phyloP scores from a whole-genome alignment of 108 stramenopile genomes.

The Seminavis robusta region DNA sequence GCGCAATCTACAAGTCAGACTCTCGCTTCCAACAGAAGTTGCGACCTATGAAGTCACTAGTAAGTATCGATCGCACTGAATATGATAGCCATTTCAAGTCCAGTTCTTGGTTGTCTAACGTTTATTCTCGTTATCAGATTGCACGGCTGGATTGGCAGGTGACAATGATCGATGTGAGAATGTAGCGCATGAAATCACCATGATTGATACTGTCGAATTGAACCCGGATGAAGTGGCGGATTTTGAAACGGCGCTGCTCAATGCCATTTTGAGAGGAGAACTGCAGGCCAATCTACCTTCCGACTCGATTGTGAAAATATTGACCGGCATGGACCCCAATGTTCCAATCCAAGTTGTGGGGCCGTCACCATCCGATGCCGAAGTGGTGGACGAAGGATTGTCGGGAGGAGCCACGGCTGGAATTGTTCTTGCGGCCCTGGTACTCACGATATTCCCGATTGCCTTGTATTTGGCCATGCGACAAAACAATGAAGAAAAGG shows the following conservation, averaged over 20 bases:
- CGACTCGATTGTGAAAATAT: slow-evolving; percentile 27
- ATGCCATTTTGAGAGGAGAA: slow-evolving; percentile 21
- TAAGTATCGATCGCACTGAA: background rate
- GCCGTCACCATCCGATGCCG: background rate
- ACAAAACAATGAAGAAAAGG: slow-evolving; percentile 9
- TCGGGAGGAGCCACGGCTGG: slow-evolving; percentile 37
- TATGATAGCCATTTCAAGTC: background rate
- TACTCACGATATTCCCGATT: slow-evolving; percentile 21
- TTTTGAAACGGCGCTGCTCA: background rate
- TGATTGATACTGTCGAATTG: background rate
- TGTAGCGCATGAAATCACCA: slow-evolving; percentile 5
- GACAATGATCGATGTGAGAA: slow-evolving; percentile 4
- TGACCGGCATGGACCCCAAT: slow-evolving; percentile 4
- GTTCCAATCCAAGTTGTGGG: background rate
- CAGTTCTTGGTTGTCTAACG: background rate
- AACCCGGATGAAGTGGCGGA: background rate
- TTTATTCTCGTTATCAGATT: slow-evolving; percentile 4
- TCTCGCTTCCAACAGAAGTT: background rate
- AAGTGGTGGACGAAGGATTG: background rate
- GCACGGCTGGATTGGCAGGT: background rate
- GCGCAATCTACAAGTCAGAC: background rate
- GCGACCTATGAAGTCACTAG: background rate
- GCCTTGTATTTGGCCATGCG: slow-evolving; percentile 5
- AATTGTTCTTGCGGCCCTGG: slow-evolving; percentile 33
- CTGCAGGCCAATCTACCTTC: slow-evolving; percentile 22